A percentile compares a stretch with the other conserved stretches of the same genome.
These are phyloP conservation scores for Psilocybe tampanensis DNA, from an alignment of 768 basidiomycete genomes.

Conservation along the genomic window DNA sequence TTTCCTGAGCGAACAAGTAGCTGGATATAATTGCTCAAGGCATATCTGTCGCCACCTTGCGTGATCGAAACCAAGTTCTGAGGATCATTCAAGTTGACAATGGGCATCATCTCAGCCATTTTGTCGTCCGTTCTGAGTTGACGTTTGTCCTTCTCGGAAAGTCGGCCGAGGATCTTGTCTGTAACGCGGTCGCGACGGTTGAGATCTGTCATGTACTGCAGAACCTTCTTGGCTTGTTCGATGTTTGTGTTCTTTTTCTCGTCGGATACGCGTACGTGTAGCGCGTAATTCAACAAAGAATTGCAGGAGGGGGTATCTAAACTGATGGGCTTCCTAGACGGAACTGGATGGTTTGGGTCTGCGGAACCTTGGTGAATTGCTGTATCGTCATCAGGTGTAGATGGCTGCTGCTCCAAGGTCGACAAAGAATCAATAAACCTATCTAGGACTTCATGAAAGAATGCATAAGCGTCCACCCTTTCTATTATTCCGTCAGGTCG, in stretches of 20 bases:
- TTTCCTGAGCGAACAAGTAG: constrained; percentile 54
- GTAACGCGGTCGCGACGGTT: background rate
- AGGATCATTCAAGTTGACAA: background rate
- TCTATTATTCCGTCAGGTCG: constrained; percentile 24
- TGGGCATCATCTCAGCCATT: background rate
- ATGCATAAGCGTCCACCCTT: constrained; percentile 42
- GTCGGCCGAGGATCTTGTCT: background rate
- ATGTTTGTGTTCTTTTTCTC: background rate
- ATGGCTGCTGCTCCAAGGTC: background rate
- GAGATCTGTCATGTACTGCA: background rate
- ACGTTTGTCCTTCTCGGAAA: background rate
- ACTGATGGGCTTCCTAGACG: background rate
- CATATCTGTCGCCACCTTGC: constrained; percentile 41
- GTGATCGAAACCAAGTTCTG: constrained; percentile 4
- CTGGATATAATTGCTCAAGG: constrained; percentile 53
- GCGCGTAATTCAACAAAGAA: background rate
- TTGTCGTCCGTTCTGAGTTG: background rate
- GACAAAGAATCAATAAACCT: constrained; percentile 41
- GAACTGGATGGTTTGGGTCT: background rate
- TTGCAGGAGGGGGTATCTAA: background rate
- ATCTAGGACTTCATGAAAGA: constrained; percentile 50
- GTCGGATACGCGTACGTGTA: background rate
- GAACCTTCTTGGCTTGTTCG: background rate
- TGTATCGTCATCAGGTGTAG: background rate
- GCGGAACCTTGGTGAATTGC: background rate